Base-by-base conservation (phyloP, 805 yeast genomes). In the Metschnikowia similis region DNA sequence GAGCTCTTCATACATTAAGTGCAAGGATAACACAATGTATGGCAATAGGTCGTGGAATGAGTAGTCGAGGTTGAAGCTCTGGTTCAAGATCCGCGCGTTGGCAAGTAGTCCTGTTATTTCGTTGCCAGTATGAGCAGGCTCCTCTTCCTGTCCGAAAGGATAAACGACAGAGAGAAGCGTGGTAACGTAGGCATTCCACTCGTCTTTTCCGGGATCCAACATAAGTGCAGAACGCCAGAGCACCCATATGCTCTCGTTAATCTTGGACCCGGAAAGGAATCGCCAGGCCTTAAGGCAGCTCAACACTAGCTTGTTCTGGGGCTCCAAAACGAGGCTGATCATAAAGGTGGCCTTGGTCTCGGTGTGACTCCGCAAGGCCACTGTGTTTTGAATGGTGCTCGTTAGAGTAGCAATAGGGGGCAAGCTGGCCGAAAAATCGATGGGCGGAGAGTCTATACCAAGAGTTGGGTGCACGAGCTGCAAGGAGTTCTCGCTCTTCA, bases 1-100 rank as follows among this genome's bases (percentile, higher is more conserved):
- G 41, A 77, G 64, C 52, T 92, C 97, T 63, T 92, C 97, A 48
- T 90, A 70, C 2, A 89, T 67, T 35, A 90, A 60, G 67, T 91
- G 97, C 42, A 92, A 66, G 0, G 90, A 80, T 27, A 87, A 66
- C 0, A 83, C 75, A 9, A 88, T 75, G 50, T 80, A 82, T 0
- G 92, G 86, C 0, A 83, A 68, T 57, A 82, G 65, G 30, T 81
- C 81, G n/a, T 72, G 66, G 31, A 83, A 65, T 5, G 77, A 63
- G 49, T 76, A 78, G 48, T 70, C 66, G 35, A 65, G 54, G 21
- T 57, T 52, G 36, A 65, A 62, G n/a, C 56, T 50, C 13, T 57
- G 55, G n/a, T 62, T 63, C 9, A 73, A 53, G 6, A 21, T 13
- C 49, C 60, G 56, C 8, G 77, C 76, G 32, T 54, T 48, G 3